Conservation (phyloP, 2,329 filamentous ascomycete species). For the Ophiocordyceps sinensis region DNA sequence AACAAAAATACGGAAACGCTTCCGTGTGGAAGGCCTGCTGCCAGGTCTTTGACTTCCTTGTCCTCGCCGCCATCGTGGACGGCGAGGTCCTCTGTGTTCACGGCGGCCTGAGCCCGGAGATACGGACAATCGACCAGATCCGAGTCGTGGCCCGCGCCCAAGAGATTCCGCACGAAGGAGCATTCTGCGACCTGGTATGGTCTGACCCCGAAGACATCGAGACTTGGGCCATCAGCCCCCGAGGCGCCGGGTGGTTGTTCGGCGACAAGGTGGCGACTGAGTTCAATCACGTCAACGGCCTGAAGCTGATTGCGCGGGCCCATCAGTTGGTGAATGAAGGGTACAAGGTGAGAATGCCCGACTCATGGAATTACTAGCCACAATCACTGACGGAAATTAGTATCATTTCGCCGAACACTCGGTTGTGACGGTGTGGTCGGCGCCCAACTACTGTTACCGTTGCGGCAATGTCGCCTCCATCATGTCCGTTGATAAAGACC, state of each 20-base stretch:
- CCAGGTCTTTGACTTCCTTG: slow-evolving; percentile 97
- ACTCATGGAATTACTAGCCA: neutral
- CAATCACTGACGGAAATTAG: slow-evolving; percentile 24
- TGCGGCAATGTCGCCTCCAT: slow-evolving; percentile 96
- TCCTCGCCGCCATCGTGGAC: slow-evolving; percentile 91
- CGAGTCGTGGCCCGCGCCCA: slow-evolving; percentile 95
- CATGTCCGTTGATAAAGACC: slow-evolving; percentile 75
- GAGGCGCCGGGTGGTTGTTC: slow-evolving; percentile 96
- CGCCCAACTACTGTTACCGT: slow-evolving; percentile 87
- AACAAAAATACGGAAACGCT: slow-evolving; percentile 94
- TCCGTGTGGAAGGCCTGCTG: slow-evolving; percentile 99
- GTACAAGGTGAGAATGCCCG: slow-evolving; percentile 56
- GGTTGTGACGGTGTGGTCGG: slow-evolving; percentile 95
- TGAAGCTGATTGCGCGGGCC: slow-evolving; percentile 91
- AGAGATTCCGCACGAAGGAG: slow-evolving; percentile 95
- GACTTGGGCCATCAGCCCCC: slow-evolving; percentile 87
- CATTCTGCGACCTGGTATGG: slow-evolving; percentile 97
- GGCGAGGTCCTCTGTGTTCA: slow-evolving; percentile 98
- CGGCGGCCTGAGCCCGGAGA: slow-evolving; percentile 76
- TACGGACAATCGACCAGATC: slow-evolving; percentile 97
- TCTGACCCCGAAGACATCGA: slow-evolving; percentile 95
- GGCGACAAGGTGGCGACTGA: slow-evolving; percentile 95
- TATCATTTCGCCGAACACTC: slow-evolving; percentile 94
- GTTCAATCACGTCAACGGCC: slow-evolving; percentile 91
- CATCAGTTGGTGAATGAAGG: slow-evolving; percentile 98